Evolutionary conservation across 2,329 filamentous ascomycete genomes (phyloP), one percentile per base, ranked within the genome.

Genomic region (Sporothrix sp.): DNA sequence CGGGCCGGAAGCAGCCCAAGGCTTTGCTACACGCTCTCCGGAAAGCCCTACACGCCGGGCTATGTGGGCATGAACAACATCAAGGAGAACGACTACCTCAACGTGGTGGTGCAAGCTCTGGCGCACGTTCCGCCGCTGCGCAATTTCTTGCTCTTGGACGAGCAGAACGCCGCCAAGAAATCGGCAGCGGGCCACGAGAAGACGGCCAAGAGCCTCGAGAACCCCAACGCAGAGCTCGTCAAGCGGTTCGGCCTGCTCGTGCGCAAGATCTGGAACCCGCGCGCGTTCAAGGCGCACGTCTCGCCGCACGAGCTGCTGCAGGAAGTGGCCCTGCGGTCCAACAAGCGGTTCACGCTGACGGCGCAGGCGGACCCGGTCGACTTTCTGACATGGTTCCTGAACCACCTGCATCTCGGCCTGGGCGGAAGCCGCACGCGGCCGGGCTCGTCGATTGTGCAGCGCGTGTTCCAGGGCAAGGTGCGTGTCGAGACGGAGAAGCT

Each of bases 11-110:
- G 32, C 48, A 74, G n/a, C n/a, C n/a, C n/a, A n/a, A n/a, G 75
- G 61, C 74, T 71, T 16, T 79, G 81, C 39, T 89, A 84, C 77
- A 91, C 95, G 61, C 75, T 97, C 37, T 74, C 75, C 45, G 88
- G 88, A 56, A 87, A 85, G 66, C 81, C 85, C 64, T 98, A 98
- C 68, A 84, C 84, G 58, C 93, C 93, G 18, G 91, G 93, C 6
- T 98, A 90, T 64, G 88, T 98, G 54, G 93, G 93, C 58, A 94
- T 98, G 87, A 98, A 98, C 75, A 98, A 98, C 69, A 96, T 98
- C 75, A 98, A 98, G 68, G 88, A 93, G 52, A 98, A 98, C 69
- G 93, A 98, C 71, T 98, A 98, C 70, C 78, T 97, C 63, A 98
- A 98, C 64, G 91, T 95, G 23, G 79, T 96, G 3, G 84, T 95